Evolutionary conservation across 495 filamentous ascomycete genomes (phyloP).

Genomic region (Staphylotrichum tortipilum): DNA sequence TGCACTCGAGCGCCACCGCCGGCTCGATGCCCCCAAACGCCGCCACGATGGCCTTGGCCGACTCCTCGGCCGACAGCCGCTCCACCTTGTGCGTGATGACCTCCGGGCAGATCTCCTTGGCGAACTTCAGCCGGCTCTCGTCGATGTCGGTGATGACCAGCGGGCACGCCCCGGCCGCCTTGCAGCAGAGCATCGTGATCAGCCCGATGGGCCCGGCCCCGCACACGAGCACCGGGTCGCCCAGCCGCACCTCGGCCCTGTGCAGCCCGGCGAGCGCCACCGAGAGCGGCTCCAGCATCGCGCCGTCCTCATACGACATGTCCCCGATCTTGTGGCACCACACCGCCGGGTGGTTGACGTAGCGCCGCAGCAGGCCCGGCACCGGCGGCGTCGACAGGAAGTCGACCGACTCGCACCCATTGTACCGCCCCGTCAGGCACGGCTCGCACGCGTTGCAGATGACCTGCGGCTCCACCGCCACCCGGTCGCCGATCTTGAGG

Average conservation of each 20-base stretch:
- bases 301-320: slow-evolving; percentile 84
- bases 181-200: slow-evolving; percentile 70
- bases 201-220: slow-evolving; percentile 88
- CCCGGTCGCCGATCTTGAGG: slow-evolving; percentile 73
- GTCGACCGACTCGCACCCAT: slow-evolving; percentile 74
- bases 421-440: slow-evolving; percentile 84
- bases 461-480: slow-evolving; percentile 86
- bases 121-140: slow-evolving; percentile 71
- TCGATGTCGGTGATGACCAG: slow-evolving; percentile 91
- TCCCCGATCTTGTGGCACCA: slow-evolving; percentile 90
- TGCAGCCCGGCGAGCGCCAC: slow-evolving; percentile 81
- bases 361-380: slow-evolving; percentile 78
- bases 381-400: slow-evolving; percentile 88
- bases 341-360: slow-evolving; percentile 83
- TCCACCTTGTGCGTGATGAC: slow-evolving; percentile 74
- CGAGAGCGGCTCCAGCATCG: slow-evolving; percentile 76
- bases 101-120: slow-evolving; percentile 63
- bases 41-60: slow-evolving; percentile 55
- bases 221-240: slow-evolving; percentile 77
- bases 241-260: slow-evolving; percentile 64
- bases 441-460: slow-evolving; percentile 84
- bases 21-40: slow-evolving; percentile 65
- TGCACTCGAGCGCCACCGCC: slow-evolving; percentile 76
- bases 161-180: slow-evolving; percentile 75
- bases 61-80: slow-evolving; percentile 57